Conservation (phyloP, 2,329 filamentous ascomycete genomes). For the Xylariaceae sp. region DNA sequence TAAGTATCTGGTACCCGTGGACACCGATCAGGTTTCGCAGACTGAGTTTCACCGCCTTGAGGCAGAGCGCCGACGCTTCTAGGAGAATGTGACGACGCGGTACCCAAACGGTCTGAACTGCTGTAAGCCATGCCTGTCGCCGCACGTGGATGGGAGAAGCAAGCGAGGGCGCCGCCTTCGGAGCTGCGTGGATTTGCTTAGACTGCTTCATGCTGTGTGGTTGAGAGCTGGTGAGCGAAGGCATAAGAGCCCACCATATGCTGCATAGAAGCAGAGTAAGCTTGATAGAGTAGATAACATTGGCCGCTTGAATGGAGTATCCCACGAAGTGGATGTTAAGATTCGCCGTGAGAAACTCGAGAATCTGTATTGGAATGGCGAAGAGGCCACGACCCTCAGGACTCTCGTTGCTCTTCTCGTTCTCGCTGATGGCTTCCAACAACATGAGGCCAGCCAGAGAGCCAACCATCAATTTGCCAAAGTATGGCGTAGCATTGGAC, state of each 20-base stretch:
- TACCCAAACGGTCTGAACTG: slow-evolving; percentile 87
- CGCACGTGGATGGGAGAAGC: slow-evolving; percentile 80
- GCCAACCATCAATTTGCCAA: slow-evolving; percentile 83
- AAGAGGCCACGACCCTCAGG: slow-evolving; percentile 63
- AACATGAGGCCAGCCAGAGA: slow-evolving; percentile 90
- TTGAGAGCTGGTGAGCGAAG: slow-evolving; percentile 50
- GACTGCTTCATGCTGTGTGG: slow-evolving; percentile 45
- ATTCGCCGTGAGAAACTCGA: slow-evolving; percentile 44
- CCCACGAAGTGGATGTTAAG: slow-evolving; percentile 51
- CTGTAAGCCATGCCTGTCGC: slow-evolving; percentile 85
- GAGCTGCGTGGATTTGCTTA: slow-evolving; percentile 34
- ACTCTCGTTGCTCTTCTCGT: slow-evolving; percentile 59
- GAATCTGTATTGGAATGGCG: slow-evolving; percentile 55
- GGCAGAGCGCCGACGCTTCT: slow-evolving; percentile 72
- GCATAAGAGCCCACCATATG: slow-evolving; percentile 51
- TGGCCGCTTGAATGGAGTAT: slow-evolving; percentile 42
- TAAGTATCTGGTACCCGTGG: slow-evolving; percentile 70
- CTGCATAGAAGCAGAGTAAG: slow-evolving; percentile 48
- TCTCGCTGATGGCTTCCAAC: slow-evolving; percentile 68
- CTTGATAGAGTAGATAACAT: slow-evolving; percentile 48
- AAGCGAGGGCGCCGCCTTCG: slow-evolving; percentile 60
- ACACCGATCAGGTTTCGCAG: slow-evolving; percentile 72
- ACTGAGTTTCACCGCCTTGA: slow-evolving; percentile 79
- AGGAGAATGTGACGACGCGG: slow-evolving; percentile 81
- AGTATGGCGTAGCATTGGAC: slow-evolving; percentile 51